Percentiles rank a stretch among this genome's conserved stretches.
Evolutionary conservation across 257 asterid species (phyloP).

Genomic region (Gynochthodes officinalis): DNA sequence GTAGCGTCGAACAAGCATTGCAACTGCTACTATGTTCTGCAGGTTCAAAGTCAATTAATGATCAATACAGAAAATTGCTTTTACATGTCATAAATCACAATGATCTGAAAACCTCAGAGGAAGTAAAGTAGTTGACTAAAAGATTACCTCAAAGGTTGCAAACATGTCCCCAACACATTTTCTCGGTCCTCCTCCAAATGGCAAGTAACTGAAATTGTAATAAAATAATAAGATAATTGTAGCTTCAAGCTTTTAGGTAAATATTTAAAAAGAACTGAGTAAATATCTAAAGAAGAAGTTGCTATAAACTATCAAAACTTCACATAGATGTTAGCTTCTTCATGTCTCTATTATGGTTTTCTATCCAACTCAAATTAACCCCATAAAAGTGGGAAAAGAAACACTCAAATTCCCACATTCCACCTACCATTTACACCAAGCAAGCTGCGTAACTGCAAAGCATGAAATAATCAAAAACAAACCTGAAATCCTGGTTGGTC

Average conservation of each 20-base stretch:
- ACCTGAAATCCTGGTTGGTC: conserved; percentile 97
- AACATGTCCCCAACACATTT: conserved; percentile 98
- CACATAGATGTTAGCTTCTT: neutral
- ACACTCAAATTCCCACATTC: neutral
- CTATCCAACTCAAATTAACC: neutral
- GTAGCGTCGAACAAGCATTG: conserved; percentile 88
- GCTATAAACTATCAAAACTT: neutral
- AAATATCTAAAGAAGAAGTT: neutral
- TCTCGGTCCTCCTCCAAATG: conserved; percentile 99
- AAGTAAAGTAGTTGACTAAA: neutral
- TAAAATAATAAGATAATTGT: conserved; percentile 10
- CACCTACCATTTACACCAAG: neutral
- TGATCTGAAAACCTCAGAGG: neutral
- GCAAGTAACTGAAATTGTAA: conserved; percentile 67
- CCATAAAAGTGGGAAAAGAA: neutral
- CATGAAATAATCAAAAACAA: conserved; percentile 7
- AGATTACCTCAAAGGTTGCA: conserved; percentile 85
- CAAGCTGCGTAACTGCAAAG: conserved; percentile 13
- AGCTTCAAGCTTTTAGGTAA: neutral
- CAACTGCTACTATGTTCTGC: conserved; percentile 77
- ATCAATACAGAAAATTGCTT: neutral
- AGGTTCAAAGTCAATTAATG: conserved; percentile 1
- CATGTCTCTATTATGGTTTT: neutral
- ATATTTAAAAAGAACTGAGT: neutral
- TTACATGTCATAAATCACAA: neutral